Conservation (phyloP, 257 asterid genomes). For the Hygrophila difformis region DNA sequence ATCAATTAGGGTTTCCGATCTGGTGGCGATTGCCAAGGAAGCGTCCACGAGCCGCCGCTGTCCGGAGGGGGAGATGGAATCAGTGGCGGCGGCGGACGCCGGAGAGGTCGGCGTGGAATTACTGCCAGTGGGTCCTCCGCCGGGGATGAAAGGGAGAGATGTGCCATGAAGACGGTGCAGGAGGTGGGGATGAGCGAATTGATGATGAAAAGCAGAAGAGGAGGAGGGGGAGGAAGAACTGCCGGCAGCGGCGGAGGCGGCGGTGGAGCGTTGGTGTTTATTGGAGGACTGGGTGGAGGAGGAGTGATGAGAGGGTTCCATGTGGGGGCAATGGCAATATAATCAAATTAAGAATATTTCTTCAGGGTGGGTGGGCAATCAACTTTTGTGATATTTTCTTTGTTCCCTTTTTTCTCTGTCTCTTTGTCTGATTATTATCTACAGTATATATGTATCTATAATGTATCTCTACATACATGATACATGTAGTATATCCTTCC, state of each 20-base stretch:
- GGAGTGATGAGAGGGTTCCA: slow-evolving; percentile 64
- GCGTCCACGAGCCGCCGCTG: slow-evolving; percentile 34
- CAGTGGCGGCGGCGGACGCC: too few species aligned
- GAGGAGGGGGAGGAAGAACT: slow-evolving; percentile 14
- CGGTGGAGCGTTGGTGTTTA: slow-evolving; percentile 21
- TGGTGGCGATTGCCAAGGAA: slow-evolving; percentile 53
- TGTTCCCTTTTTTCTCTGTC: slow-evolving; percentile 15
- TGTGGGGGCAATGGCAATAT: too few species aligned
- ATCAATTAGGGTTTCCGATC: slow-evolving; percentile 39
- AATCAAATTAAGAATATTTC: slow-evolving; percentile 29
- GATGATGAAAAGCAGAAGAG: slow-evolving; percentile 22
- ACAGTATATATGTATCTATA: too few species aligned
- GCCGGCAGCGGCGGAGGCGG: slow-evolving; percentile 14
- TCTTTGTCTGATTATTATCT: background rate
- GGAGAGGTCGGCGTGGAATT: too few species aligned
- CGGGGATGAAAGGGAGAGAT: too few species aligned
- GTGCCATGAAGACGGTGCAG: slow-evolving; percentile 7
- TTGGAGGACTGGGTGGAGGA: slow-evolving; percentile 27
- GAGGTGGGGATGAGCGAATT: slow-evolving; percentile 25
- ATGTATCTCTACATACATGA: too few species aligned
- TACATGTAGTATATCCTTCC: too few species aligned
- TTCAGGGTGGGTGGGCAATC: slow-evolving; percentile 71
- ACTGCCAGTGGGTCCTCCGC: too few species aligned
- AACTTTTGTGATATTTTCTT: slow-evolving; percentile 11
- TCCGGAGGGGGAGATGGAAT: slow-evolving; percentile 16